Conservation (phyloP, 2,329 filamentous ascomycete species). For the Pezicula neosporulosa region DNA sequence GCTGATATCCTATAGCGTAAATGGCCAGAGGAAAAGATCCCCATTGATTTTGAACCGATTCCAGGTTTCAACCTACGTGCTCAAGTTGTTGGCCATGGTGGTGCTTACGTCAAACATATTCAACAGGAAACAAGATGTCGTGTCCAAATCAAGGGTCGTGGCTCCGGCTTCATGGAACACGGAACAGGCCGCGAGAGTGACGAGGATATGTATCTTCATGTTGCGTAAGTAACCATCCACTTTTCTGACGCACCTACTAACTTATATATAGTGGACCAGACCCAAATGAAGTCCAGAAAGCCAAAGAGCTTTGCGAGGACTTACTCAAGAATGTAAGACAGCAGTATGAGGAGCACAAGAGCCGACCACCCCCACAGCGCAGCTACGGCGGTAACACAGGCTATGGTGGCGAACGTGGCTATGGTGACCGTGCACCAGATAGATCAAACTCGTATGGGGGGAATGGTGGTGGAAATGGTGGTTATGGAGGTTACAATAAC, state of each 20-base stretch:
- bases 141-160: conserved; percentile 96
- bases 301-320: conserved; percentile 85
- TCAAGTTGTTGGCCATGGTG: conserved; percentile 91
- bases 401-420: conserved; percentile 41
- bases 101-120: conserved; percentile 96
- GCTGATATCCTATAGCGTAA: conserved; percentile 63
- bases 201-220: conserved; percentile 94
- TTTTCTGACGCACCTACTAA: background rate
- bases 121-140: conserved; percentile 93
- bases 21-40: conserved; percentile 97
- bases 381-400: conserved; percentile 45
- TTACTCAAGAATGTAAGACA: conserved; percentile 81
- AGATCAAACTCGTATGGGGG: conserved; percentile 38
- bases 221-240: conserved; percentile 64
- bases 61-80: conserved; percentile 94
- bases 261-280: conserved; percentile 69
- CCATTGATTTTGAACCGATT: conserved; percentile 85
- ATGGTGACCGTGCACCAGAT: conserved; percentile 49
- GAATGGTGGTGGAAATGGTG: conserved; percentile 31
- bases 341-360: conserved; percentile 90
- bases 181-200: conserved; percentile 88
- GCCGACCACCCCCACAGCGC: conserved; percentile 65
- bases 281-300: conserved; percentile 77
- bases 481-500: conserved; percentile 33
- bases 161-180: conserved; percentile 89